Percentiles rank a stretch among this genome's conserved stretches.
These are phyloP conservation scores for Hericium erinaceus DNA, from an alignment of 768 basidiomycete genomes.

Conservation along the genomic window DNA sequence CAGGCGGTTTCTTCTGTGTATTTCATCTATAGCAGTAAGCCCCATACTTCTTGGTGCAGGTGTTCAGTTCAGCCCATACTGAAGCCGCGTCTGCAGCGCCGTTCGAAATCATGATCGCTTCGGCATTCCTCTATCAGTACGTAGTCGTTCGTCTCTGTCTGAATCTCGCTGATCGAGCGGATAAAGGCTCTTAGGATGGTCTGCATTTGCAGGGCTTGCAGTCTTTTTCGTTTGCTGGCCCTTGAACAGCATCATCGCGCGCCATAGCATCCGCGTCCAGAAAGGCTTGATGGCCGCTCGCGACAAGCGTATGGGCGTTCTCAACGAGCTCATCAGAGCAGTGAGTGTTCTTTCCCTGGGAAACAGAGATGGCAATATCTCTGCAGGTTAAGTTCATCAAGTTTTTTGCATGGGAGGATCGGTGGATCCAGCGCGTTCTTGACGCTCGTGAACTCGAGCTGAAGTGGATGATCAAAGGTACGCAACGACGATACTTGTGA, in stretches of 20 bases:
- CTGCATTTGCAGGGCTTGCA: constrained; percentile 69
- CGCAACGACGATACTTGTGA: neutral
- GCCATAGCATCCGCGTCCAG: constrained; percentile 48
- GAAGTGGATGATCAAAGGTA: constrained; percentile 68
- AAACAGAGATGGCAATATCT: too few relatives aligned
- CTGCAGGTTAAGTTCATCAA: constrained; percentile 58
- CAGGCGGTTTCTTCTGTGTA: constrained; percentile 47
- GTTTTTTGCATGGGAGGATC: constrained; percentile 77
- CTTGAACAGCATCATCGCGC: constrained; percentile 57
- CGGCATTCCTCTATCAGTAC: constrained; percentile 63
- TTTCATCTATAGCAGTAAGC: constrained; percentile 56
- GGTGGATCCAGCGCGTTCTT: constrained; percentile 46
- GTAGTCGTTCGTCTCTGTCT: too few relatives aligned
- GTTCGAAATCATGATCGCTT: constrained; percentile 68
- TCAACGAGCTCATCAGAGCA: constrained; percentile 70
- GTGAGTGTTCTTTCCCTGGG: constrained; percentile 11
- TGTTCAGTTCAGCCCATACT: neutral
- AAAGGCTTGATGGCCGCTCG: constrained; percentile 50
- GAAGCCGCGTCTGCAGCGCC: constrained; percentile 35
- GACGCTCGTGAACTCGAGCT: constrained; percentile 64
- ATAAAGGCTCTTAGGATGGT: constrained; percentile 45
- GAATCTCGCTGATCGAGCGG: too few relatives aligned
- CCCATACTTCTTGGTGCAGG: neutral
- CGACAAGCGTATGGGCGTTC: constrained; percentile 69
- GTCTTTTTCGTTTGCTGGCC: constrained; percentile 63